These are phyloP conservation scores for Sporodiniella umbellata DNA, from an alignment of 371 early-diverging fungal genomes.

Conservation along the genomic window DNA sequence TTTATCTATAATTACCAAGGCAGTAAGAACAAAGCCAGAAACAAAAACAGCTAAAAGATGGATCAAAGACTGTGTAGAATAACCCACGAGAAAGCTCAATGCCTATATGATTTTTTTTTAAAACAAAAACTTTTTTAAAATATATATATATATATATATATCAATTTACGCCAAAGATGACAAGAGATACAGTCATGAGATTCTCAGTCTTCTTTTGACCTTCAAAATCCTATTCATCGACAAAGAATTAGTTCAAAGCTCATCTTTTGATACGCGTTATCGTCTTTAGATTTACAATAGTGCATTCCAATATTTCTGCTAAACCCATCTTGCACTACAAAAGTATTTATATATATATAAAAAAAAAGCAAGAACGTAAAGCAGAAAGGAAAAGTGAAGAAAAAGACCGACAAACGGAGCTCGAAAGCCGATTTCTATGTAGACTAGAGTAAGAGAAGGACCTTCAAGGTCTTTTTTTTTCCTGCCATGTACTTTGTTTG, in stretches of 20 bases:
- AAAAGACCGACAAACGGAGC: too few species aligned
- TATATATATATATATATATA: neutral
- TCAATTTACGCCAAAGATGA: conserved; percentile 13
- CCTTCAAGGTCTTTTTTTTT: too few species aligned
- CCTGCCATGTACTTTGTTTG: too few species aligned
- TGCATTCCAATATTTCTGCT: conserved; percentile 20
- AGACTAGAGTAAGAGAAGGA: too few species aligned
- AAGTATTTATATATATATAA: neutral
- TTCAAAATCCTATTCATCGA: conserved; percentile 18
- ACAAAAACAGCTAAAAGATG: conserved; percentile 7
- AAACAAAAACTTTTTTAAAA: neutral
- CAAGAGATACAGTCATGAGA: conserved; percentile 7
- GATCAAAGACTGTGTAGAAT: conserved; percentile 14
- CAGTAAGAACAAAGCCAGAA: conserved; percentile 12
- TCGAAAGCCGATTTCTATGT: too few species aligned
- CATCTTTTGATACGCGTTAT: neutral
- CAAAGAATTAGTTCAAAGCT: neutral
- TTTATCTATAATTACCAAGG: too few species aligned
- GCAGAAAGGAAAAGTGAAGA: neutral
- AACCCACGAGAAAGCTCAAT: conserved; percentile 15
- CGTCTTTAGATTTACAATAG: conserved; percentile 10
- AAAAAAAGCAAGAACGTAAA: neutral
- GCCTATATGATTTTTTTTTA: conserved; percentile 1
- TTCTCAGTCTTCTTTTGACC: conserved; percentile 18
- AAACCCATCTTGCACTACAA: conserved; percentile 8